A percentile compares a stretch with the other conserved stretches of the same genome.
Evolutionary conservation across 371 early-diverging fungal genomes (phyloP).

Genomic region (Saksenaea oblongispora): DNA sequence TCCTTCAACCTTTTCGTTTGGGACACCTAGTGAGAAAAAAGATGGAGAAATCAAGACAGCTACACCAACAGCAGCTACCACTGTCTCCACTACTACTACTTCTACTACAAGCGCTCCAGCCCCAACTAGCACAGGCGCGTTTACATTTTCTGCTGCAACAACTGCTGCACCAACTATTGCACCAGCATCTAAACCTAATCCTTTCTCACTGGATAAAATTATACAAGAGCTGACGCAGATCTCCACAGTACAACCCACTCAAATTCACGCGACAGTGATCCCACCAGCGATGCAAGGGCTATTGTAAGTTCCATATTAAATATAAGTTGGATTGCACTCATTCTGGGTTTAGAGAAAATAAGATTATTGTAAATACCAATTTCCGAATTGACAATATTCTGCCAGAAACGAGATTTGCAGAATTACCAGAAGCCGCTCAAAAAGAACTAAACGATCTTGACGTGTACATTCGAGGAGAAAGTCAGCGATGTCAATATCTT

Average conservation of each 20-base stretch:
- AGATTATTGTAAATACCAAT: slow-evolving; percentile 37
- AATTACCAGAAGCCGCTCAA: slow-evolving; percentile 48
- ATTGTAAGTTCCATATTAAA: slow-evolving; percentile 28
- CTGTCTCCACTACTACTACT: slow-evolving; percentile 5
- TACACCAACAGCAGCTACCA: slow-evolving; percentile 14
- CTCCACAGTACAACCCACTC: slow-evolving; percentile 31
- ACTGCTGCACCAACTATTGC: slow-evolving; percentile 3
- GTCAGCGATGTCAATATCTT: slow-evolving; percentile 42
- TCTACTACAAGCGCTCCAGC: slow-evolving; percentile 7
- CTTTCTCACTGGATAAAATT: slow-evolving; percentile 34
- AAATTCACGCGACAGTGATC: slow-evolving; percentile 33
- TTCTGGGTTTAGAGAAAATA: slow-evolving; percentile 27
- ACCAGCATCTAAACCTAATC: slow-evolving; percentile 23
- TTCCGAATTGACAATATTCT: slow-evolving; percentile 48
- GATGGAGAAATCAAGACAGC: slow-evolving; percentile 5
- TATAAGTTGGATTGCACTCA: background rate
- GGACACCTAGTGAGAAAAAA: slow-evolving; percentile 6
- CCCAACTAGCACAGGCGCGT: slow-evolving; percentile 15
- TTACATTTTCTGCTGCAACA: slow-evolving; percentile 24
- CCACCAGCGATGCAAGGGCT: slow-evolving; percentile 24
- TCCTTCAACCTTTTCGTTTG: slow-evolving; percentile 15
- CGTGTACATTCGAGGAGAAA: slow-evolving; percentile 37
- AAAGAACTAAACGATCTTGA: slow-evolving; percentile 43
- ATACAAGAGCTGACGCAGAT: slow-evolving; percentile 29
- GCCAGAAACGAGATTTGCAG: slow-evolving; percentile 36